Evolutionary conservation across 345 rosid genomes (phyloP).

Genomic region (Bretschneidera sinensis): DNA sequence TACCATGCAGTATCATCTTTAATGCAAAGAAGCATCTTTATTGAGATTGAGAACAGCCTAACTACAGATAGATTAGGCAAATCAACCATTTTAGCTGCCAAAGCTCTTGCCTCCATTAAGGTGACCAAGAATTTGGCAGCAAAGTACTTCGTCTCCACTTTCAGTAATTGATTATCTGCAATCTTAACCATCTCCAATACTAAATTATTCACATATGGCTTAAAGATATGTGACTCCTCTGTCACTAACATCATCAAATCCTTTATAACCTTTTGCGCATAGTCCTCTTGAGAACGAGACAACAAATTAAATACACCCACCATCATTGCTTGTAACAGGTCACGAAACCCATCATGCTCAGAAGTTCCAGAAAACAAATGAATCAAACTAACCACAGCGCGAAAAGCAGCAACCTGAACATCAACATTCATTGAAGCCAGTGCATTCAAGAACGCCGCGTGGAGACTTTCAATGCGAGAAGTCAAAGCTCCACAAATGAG

Average conservation of each 20-base stretch:
- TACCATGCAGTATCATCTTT: constrained; percentile 8
- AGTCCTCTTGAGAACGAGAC: neutral
- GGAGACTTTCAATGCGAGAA: neutral
- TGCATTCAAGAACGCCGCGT: neutral
- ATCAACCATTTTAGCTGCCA: neutral
- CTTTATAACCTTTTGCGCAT: neutral
- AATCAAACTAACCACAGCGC: constrained; percentile 5
- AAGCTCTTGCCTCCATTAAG: neutral
- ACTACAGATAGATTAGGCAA: neutral
- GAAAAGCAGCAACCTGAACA: constrained; percentile 3
- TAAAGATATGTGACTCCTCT: constrained; percentile 10
- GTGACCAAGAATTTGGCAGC: neutral
- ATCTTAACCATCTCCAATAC: constrained; percentile 2
- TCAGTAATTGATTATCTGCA: neutral
- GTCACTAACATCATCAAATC: neutral
- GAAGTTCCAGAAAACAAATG: neutral
- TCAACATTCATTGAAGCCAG: constrained; percentile 10
- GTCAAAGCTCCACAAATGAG: neutral
- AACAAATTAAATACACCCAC: constrained; percentile 1
- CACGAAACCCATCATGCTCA: neutral
- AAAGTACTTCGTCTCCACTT: constrained; percentile 1
- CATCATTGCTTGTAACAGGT: neutral
- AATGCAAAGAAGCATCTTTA: constrained; percentile 6
- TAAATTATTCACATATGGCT: neutral
- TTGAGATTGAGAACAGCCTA: constrained; percentile 1